phyloP scores from a whole-genome alignment of 306 rosid genomes.

The barrel medic (Medicago truncatula) region DNA sequence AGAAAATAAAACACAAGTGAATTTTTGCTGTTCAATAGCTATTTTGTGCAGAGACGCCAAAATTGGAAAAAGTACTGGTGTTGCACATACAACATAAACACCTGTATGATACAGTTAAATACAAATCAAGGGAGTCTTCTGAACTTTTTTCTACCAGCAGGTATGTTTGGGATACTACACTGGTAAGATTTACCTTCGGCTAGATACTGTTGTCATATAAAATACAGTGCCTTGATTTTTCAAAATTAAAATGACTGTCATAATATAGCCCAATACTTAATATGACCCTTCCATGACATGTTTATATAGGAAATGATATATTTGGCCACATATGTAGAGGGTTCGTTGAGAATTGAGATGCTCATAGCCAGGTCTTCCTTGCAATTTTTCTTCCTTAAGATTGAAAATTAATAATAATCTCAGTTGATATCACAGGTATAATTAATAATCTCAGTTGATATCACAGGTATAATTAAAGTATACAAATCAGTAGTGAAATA shows the following conservation, averaged over 20 bases:
- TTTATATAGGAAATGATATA: background rate
- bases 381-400: conserved; percentile 82
- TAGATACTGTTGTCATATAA: background rate
- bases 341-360: conserved; percentile 86
- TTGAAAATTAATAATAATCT: conserved; percentile 32
- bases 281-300: background rate
- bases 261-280: background rate
- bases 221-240: background rate
- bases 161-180: conserved; percentile 2
- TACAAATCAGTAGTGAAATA: conserved; percentile 16
- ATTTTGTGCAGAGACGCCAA: background rate
- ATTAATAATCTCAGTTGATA: conserved; percentile 10
- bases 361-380: conserved; percentile 93
- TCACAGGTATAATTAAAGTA: conserved; percentile 6
- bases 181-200: background rate
- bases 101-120: background rate
- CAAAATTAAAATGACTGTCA: background rate
- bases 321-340: conserved; percentile 47
- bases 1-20: background rate
- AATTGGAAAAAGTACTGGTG: background rate
- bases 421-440: background rate
- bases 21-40: background rate
- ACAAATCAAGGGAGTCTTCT: background rate
- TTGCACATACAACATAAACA: background rate
- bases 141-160: background rate